Evolutionary conservation across 169 alveolate species (phyloP), one percentile per base, ranked within the genome.

Genomic region (Cryptosporidium baileyi): DNA sequence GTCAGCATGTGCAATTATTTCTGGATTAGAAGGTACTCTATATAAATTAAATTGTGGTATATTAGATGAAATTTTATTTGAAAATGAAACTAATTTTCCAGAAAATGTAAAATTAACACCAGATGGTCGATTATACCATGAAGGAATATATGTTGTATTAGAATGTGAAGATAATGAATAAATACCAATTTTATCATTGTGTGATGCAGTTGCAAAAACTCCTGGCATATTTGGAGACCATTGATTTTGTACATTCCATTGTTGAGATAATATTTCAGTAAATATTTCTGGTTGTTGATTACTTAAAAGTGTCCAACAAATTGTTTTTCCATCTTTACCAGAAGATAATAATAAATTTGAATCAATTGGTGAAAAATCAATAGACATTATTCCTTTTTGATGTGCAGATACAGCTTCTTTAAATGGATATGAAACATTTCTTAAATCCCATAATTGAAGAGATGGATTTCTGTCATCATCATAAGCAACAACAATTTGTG

Each of bases 401-500:
- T 90, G 94, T 15, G 91, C 91, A 13, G 82, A 81, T 9, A 34
- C 89, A 54, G 93, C 91, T 80, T 93, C 96, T 81, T 91, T 92
- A 32, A 93, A 80, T 34, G 96, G 96, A 34, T 82, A 93, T 19
- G 92, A 80, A 26, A 91, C 88, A 79, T 93, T 93, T n/a, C 96
- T 80, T 47, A 93, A 81, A 63, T 93, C 96, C 96, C 96, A 93
- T 19, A 93, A 63, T 80, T 93, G 96, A 62, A 93, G 80, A 15
- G 95, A 88, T 0, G 96, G 96, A 49, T 91, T 90, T 61, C 90
- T 93, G 61, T 93, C 95, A 63, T 93, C 96, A 26, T 90, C 95
- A 45, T 92, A 93, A 0, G 94, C 92, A 26, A 92, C 93, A 17
- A 92, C 63, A 36, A 93, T 88, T 60, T 93, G 96, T 0, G 96